Base-by-base conservation (phyloP, 139 green algal species). In the Nannochloris sp. region DNA sequence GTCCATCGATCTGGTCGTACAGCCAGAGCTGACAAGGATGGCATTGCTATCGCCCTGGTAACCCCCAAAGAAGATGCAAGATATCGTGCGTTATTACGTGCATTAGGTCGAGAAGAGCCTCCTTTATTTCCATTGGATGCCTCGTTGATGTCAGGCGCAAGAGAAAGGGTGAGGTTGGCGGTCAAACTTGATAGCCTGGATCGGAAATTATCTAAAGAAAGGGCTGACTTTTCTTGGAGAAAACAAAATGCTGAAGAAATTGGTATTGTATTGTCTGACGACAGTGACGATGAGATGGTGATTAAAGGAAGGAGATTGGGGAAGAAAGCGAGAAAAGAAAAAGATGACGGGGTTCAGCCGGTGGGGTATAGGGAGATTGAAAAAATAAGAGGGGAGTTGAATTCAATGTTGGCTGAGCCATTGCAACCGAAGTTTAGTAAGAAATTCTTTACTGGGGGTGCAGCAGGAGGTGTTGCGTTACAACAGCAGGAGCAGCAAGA, bases 1-100 rank as follows among this genome's bases (percentile, higher is more conserved):
- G 95, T 99, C 65, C 95, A 99, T 73, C 80, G 95, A 19, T 87
- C 69, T 24, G 89, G 89, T 24, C 86, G 94, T 32, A 98, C 94
- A 5, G 93, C 83, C 2, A 75, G 94, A n/a, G 87, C 77, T 0
- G 72, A 67, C 1, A 65, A 36, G 1, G 84, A 92, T 33, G 93
- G 93, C 19, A 58, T 91, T 12, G 70, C 67, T 59, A 62, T 97
- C 0, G 75, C 80, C 0, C 64, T 98, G 23, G 88, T 98, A 3
- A 61, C 34, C 9, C 89, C 90, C 0, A 69, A 72, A 14, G 90
- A 97, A 69, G 59, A 76, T 0, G 37, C 65, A n/a, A 69, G 86
- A 46, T 89, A 76, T 57, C 48, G 54, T 47, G 76, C 77, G 7
- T 65, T 88, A 27, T 54, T 77, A 23, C 61, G 54, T 51, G 77